These are phyloP conservation scores for Aspergillus wentii DNA, from an alignment of 495 filamentous ascomycete genomes.

Conservation along the genomic window DNA sequence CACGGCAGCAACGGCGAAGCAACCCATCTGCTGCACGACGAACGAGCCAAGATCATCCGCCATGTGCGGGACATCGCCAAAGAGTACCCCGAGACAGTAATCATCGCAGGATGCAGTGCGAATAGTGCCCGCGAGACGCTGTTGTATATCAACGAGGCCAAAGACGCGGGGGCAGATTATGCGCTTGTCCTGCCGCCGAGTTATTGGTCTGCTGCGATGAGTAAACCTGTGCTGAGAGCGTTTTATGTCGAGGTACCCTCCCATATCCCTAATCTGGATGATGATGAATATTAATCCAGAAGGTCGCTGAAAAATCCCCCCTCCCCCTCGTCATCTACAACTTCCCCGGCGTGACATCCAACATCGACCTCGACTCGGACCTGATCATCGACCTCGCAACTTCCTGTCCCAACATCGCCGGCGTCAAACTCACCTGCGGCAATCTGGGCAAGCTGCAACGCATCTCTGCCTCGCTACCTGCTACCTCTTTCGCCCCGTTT, in stretches of 20 bases:
- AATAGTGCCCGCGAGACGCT: constrained; percentile 52
- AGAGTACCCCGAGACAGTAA: constrained; percentile 39
- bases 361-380: constrained; percentile 62
- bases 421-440: constrained; percentile 67
- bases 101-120: constrained; percentile 60
- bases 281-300: constrained; percentile 36
- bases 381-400: constrained; percentile 48
- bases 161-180: constrained; percentile 61
- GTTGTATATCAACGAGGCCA: constrained; percentile 54
- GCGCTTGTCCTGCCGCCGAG: constrained; percentile 71
- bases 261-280: too few species aligned
- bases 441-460: constrained; percentile 64
- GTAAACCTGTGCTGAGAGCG: constrained; percentile 43
- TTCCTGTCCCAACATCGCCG: constrained; percentile 50
- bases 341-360: constrained; percentile 70
- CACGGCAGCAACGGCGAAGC: constrained; percentile 64
- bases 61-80: constrained; percentile 46
- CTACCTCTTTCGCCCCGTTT: constrained; percentile 56
- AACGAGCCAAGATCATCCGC: constrained; percentile 46
- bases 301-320: constrained; percentile 64
- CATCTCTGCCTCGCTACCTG: constrained; percentile 49
- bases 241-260: constrained; percentile 47
- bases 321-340: constrained; percentile 82
- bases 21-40: constrained; percentile 57
- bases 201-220: constrained; percentile 60